These are phyloP conservation scores for Dorcoceras hygrometricum DNA, from an alignment of 257 asterid genomes.

Conservation along the genomic window DNA sequence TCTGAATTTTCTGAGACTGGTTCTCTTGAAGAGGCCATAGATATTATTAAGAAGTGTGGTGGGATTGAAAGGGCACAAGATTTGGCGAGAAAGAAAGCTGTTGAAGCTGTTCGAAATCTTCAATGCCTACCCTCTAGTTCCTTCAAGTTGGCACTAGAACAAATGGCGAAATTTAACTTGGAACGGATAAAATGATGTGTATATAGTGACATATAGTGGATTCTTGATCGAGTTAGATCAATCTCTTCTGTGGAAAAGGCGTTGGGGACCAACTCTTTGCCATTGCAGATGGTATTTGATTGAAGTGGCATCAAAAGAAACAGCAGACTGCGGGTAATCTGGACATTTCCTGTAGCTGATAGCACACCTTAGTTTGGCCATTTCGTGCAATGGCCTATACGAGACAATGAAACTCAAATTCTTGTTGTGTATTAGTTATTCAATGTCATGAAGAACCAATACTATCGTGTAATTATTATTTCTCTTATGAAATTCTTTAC, in stretches of 20 bases:
- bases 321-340: conserved; percentile 18
- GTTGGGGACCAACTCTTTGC: background rate
- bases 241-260: background rate
- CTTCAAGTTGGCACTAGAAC: conserved; percentile 56
- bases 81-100: conserved; percentile 71
- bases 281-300: conserved; percentile 7
- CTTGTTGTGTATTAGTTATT: conserved; percentile 33
- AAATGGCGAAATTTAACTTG: conserved; percentile 70
- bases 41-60: conserved; percentile 59
- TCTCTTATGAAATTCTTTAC: background rate
- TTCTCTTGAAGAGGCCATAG: conserved; percentile 75
- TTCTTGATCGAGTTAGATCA: conserved; percentile 20
- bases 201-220: background rate
- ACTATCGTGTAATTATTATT: background rate
- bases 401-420: conserved; percentile 28
- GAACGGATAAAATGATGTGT: conserved; percentile 54
- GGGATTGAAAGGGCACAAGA: conserved; percentile 75
- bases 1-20: conserved; percentile 77
- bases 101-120: conserved; percentile 56
- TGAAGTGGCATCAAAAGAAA: conserved; percentile 15
- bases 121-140: conserved; percentile 62
- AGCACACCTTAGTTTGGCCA: conserved; percentile 25
- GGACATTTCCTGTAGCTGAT: conserved; percentile 8
- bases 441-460: conserved; percentile 22
- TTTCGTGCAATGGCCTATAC: conserved; percentile 28